Conservation (phyloP, 352 stramenopile genomes). For the Pythium graminicola region DNA sequence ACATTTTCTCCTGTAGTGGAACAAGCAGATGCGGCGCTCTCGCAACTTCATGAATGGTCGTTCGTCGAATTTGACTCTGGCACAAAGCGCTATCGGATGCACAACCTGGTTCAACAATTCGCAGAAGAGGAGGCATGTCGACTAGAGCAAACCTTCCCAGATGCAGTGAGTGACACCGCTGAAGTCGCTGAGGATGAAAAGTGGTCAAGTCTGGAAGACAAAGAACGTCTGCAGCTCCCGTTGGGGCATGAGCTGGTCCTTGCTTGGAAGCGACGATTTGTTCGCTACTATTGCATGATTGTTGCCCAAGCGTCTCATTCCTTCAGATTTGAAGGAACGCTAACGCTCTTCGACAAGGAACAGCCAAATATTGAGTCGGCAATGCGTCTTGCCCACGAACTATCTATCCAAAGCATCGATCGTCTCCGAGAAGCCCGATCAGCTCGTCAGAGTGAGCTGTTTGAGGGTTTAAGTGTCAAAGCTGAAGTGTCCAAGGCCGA, state of each 20-base stretch:
- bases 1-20: slow-evolving; percentile 23
- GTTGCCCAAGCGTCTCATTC: slow-evolving; percentile 67
- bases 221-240: slow-evolving; percentile 22
- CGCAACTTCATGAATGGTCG: slow-evolving; percentile 71
- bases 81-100: slow-evolving; percentile 68
- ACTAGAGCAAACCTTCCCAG: slow-evolving; percentile 38
- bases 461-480: slow-evolving; percentile 13
- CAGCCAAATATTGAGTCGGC: slow-evolving; percentile 77
- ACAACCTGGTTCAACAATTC: slow-evolving; percentile 82
- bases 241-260: slow-evolving; percentile 59
- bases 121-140: slow-evolving; percentile 66
- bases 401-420: slow-evolving; percentile 70
- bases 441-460: slow-evolving; percentile 30
- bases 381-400: slow-evolving; percentile 64
- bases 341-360: slow-evolving; percentile 73
- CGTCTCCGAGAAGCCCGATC: slow-evolving; percentile 53
- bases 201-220: background rate
- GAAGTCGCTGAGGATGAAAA: slow-evolving; percentile 3
- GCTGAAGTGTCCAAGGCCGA: background rate
- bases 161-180: slow-evolving; percentile 1
- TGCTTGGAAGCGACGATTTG: slow-evolving; percentile 76
- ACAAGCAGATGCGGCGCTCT: slow-evolving; percentile 44
- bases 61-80: slow-evolving; percentile 71
- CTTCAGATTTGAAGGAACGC: slow-evolving; percentile 65
- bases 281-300: slow-evolving; percentile 80